Evolutionary conservation across 1,284 basidiomycete genomes (phyloP), one percentile per base, ranked within the genome.

Genomic region (Sporisorium graminicola): DNA sequence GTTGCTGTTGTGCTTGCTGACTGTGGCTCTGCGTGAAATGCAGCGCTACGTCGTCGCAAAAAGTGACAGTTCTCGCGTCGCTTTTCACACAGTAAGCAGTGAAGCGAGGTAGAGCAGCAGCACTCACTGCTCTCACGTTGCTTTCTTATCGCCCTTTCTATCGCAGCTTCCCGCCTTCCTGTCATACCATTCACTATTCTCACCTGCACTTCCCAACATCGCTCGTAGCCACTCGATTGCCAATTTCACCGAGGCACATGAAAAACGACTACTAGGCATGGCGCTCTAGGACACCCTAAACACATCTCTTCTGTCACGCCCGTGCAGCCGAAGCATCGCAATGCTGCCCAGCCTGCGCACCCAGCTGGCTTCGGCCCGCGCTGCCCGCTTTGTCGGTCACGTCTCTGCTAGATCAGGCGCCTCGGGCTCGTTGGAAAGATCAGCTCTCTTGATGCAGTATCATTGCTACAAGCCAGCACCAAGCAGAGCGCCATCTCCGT

Each of bases 41-140:
- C 60, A 69, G 3, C 33, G 66, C 56, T 40, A 69, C 60, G 66
- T 69, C 62, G 54, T 52, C 50, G 12, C n/a, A 42, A 37, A 8
- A n/a, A n/a, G n/a, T n/a, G n/a, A n/a, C n/a, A n/a, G n/a, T n/a
- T n/a, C n/a, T n/a, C 6, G 13, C 8, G 35, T 37, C 8, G 13
- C 35, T 27, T 33, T 50, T 64, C 57, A 57, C 61, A 64, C 54
- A 56, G 16, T 16, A 16, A 5, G 2, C 46, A 47, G 46, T 6
- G 20, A 26, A n/a, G n/a, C n/a, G n/a, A n/a, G n/a, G n/a, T n/a
- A n/a, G n/a, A n/a, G n/a, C n/a, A n/a, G n/a, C n/a, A n/a, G n/a
- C n/a, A 47, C 26, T 29, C 26, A 3, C 37, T 18, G 18, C 35
- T 35, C 8, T 35, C 35, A n/a, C 16, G 5, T 40, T 18, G 2